A percentile compares a stretch with the other conserved stretches of the same genome.
phyloP scores from a whole-genome alignment of 2,329 filamentous ascomycete species.

The Chaetomium strumarium region DNA sequence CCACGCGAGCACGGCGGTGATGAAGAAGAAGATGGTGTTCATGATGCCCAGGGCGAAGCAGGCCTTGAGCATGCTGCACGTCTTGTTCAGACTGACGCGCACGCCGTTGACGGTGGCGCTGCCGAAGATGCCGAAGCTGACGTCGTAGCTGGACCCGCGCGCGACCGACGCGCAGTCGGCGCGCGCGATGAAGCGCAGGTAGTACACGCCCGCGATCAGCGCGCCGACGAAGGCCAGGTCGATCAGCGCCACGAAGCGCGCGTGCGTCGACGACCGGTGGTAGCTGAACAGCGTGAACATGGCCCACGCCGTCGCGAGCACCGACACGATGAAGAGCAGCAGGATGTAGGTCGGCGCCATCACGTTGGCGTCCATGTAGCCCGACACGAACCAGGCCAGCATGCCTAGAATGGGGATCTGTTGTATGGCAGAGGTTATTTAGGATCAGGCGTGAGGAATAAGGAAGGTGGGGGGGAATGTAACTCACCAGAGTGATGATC shows the following conservation, averaged over 20 bases:
- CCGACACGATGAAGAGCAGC: conserved; percentile 61
- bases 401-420: conserved; percentile 62
- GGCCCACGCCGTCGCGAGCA: conserved; percentile 57
- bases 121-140: conserved; percentile 59
- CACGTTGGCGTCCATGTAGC: conserved; percentile 49
- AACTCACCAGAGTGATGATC: conserved; percentile 56
- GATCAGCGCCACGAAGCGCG: conserved; percentile 54
- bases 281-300: conserved; percentile 62
- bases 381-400: conserved; percentile 60
- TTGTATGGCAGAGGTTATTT: not conserved
- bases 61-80: conserved; percentile 88
- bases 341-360: conserved; percentile 59
- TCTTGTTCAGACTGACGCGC: conserved; percentile 58
- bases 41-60: conserved; percentile 87
- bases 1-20: conserved; percentile 66
- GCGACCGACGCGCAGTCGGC: conserved; percentile 62
- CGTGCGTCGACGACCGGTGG: conserved; percentile 55
- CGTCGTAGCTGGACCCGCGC: conserved; percentile 49
- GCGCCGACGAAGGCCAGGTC: conserved; percentile 58
- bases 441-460: no score
- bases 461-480: not conserved
- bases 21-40: conserved; percentile 73
- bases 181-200: conserved; percentile 51
- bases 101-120: conserved; percentile 47
- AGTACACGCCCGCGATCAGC: conserved; percentile 57